Evolutionary conservation across 176 grass and related monocot genomes (phyloP), one percentile per base, ranked within the genome.

Genomic region (Pontederia paniculata): DNA sequence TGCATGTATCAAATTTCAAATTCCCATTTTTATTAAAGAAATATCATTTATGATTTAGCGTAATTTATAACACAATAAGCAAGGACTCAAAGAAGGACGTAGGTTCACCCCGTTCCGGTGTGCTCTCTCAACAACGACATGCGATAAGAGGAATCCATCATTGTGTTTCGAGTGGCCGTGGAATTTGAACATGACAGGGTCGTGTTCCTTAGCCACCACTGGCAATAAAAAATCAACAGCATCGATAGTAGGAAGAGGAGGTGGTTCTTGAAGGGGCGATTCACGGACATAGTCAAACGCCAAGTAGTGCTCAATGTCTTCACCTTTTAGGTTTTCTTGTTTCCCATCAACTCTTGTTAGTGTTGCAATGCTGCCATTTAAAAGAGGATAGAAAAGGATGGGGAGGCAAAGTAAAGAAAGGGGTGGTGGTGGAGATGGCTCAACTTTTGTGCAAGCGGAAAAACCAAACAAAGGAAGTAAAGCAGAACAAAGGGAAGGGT

Each of bases 121-220:
- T 23, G 93, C 93, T 62, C 86, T 74, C 62, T 87, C 74, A 16
- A 97, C 83, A 41, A 97, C 74, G 11, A 75, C 93, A 23, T 82
- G 65, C 17, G 91, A 86, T 21, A 86, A 88, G 21, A 90, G 77
- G 73, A 81, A 90, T 2, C 93, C 93, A 20, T 97, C 86, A 77
- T 86, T 97, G 25, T 78, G 77, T 28, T 81, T 88, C 42, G 93
- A 88, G 77, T 97, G 93, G 10, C 76, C 90, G 74, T 97, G 93
- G 46, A 97, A 62, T 42, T 97, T 86, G 48, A 97, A 91, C n/a
- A 84, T 52, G 51, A 90, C 64, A 21, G 46, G 42, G 7, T 56
- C 68, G 44, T 65, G 57, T 58, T 56, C 16, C 44, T 55, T 77
- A 41, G 54, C 23, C n/a, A 50, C 25, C 44, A 47, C 43, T 8